Conservation (phyloP, 2,329 filamentous ascomycete species). For the Colletotrichum spaethianum region DNA sequence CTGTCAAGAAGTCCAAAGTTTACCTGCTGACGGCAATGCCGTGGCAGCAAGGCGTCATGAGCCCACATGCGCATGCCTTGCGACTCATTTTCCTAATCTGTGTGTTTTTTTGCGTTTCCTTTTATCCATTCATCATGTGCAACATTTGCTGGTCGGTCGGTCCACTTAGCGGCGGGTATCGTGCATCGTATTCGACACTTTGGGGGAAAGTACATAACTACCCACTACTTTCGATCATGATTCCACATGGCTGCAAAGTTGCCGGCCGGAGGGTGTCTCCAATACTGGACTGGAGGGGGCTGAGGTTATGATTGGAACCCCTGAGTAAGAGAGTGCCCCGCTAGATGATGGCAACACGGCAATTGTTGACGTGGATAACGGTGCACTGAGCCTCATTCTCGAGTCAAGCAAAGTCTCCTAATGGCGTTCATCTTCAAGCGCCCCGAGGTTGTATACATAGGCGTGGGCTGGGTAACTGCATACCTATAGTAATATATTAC, state of each 20-base stretch:
- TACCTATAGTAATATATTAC: conserved; percentile 1
- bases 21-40: neutral
- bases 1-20: conserved; percentile 12
- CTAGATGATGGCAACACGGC: conserved; percentile 17
- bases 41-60: conserved; percentile 5
- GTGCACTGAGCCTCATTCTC: conserved; percentile 19
- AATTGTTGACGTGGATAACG: conserved; percentile 9
- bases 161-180: conserved; percentile 38
- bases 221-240: conserved; percentile 26
- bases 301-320: conserved; percentile 6
- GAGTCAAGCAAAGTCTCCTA: conserved; percentile 25
- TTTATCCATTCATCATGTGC: conserved; percentile 10
- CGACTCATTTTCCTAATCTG: conserved; percentile 15
- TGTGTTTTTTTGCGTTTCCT: conserved; percentile 1
- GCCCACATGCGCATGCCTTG: conserved; percentile 18
- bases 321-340: conserved; percentile 17
- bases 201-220: conserved; percentile 2
- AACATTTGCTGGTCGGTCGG: conserved; percentile 17
- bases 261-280: conserved; percentile 29
- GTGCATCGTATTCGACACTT: conserved; percentile 33
- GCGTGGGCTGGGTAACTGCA: neutral
- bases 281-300: neutral
- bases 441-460: conserved; percentile 15
- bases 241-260: conserved; percentile 35
- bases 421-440: conserved; percentile 5